A percentile compares a stretch with the other conserved stretches of the same genome.
Conservation (phyloP, 2,329 filamentous ascomycete genomes). For the Tolypocladium ovalisporum region DNA sequence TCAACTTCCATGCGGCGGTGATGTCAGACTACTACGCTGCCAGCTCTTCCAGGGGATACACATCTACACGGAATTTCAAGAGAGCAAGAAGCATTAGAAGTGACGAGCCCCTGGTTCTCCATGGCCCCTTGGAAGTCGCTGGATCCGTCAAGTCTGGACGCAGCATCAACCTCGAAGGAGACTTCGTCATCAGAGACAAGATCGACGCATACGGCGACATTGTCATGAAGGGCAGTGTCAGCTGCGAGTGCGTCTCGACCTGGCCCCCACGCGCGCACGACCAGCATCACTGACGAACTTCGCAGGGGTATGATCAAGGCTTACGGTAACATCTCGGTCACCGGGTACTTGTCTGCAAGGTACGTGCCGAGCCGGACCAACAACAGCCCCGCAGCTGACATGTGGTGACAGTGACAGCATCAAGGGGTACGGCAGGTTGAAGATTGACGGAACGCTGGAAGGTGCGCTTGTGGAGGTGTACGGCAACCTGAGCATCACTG, state of each 20-base stretch:
- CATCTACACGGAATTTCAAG: slow-evolving; percentile 11
- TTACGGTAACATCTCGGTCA: slow-evolving; percentile 32
- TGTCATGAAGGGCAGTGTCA: slow-evolving; percentile 28
- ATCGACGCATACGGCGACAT: slow-evolving; percentile 36
- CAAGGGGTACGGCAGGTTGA: slow-evolving; percentile 35
- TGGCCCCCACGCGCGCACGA: background rate
- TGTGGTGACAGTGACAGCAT: slow-evolving; percentile 26
- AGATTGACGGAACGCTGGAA: slow-evolving; percentile 29
- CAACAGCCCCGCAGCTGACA: slow-evolving; percentile 5
- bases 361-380: slow-evolving; percentile 10
- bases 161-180: slow-evolving; percentile 30
- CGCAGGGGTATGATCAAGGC: slow-evolving; percentile 32
- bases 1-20: background rate
- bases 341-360: slow-evolving; percentile 26
- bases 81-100: slow-evolving; percentile 30
- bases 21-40: slow-evolving; percentile 17
- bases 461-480: slow-evolving; percentile 34
- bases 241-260: slow-evolving; percentile 25
- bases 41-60: slow-evolving; percentile 12
- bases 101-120: slow-evolving; percentile 27
- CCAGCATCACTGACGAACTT: background rate
- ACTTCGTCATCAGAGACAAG: slow-evolving; percentile 30
- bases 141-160: slow-evolving; percentile 35
- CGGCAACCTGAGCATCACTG: slow-evolving; percentile 32
- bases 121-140: slow-evolving; percentile 34